Conservation (phyloP, 495 filamentous ascomycete genomes). For the Extremus antarcticus region DNA sequence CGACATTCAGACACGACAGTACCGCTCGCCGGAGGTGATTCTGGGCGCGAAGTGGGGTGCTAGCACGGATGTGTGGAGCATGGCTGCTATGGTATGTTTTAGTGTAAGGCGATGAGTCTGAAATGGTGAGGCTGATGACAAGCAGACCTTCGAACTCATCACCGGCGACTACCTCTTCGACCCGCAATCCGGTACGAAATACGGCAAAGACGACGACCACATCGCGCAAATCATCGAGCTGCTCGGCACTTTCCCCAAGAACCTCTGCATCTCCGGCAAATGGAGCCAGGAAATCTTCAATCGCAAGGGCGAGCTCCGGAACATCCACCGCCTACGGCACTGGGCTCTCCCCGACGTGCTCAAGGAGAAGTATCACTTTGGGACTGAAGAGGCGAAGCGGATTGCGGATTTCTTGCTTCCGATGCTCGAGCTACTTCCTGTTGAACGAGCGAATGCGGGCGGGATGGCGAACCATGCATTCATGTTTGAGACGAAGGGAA, state of each 20-base stretch:
- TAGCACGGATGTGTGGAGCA: conserved; percentile 98
- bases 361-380: conserved; percentile 93
- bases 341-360: conserved; percentile 94
- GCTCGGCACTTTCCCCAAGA: conserved; percentile 84
- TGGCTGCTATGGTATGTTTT: conserved; percentile 84
- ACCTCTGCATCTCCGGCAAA: conserved; percentile 79
- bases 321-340: conserved; percentile 92
- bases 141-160: conserved; percentile 89
- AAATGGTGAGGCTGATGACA: conserved; percentile 4
- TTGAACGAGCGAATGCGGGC: conserved; percentile 84
- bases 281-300: conserved; percentile 99
- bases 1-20: conserved; percentile 97
- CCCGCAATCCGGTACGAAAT: conserved; percentile 96
- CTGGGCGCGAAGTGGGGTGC: conserved; percentile 96
- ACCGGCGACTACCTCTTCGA: conserved; percentile 99
- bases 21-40: conserved; percentile 94
- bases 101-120: too few relatives aligned
- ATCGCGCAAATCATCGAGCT: conserved; percentile 99
- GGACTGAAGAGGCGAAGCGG: conserved; percentile 59
- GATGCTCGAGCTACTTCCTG: conserved; percentile 83
- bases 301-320: conserved; percentile 90
- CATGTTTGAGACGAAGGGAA: conserved; percentile 72
- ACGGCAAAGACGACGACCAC: conserved; percentile 99
- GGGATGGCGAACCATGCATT: conserved; percentile 82
- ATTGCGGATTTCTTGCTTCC: conserved; percentile 81